Conservation (phyloP, 2,329 filamentous ascomycete genomes). For the Chaetomium globosum region DNA sequence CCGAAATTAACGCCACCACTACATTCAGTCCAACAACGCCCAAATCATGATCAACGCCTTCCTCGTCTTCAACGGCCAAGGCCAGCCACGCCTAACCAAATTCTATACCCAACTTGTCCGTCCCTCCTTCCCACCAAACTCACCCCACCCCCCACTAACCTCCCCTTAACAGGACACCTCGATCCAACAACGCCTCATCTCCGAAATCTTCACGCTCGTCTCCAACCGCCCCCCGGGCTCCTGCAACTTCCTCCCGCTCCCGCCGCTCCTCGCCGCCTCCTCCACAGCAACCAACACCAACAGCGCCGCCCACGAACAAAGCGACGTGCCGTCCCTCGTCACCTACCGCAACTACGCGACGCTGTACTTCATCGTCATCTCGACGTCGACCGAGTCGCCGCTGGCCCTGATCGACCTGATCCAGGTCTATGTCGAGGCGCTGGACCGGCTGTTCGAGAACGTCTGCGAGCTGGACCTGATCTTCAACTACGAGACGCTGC, state of each 20-base stretch:
- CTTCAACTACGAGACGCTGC: slow-evolving; percentile 97
- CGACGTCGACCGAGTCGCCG: slow-evolving; percentile 92
- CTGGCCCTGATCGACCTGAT: slow-evolving; percentile 95
- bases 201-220: slow-evolving; percentile 95
- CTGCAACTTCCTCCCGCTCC: slow-evolving; percentile 92
- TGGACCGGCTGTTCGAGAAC: slow-evolving; percentile 95
- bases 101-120: slow-evolving; percentile 94
- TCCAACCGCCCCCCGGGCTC: slow-evolving; percentile 87
- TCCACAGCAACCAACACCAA: slow-evolving; percentile 64
- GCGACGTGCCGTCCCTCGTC: slow-evolving; percentile 90
- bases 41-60: slow-evolving; percentile 93
- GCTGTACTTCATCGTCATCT: slow-evolving; percentile 97
- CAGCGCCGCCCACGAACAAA: slow-evolving; percentile 66
- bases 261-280: slow-evolving; percentile 65
- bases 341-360: slow-evolving; percentile 98
- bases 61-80: slow-evolving; percentile 97
- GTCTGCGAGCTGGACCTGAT: slow-evolving; percentile 98
- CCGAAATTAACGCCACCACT: background rate
- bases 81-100: slow-evolving; percentile 93
- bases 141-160: background rate
- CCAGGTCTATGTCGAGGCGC: slow-evolving; percentile 94
- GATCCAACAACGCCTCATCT: slow-evolving; percentile 94
- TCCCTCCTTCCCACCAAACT: background rate
- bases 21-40: background rate
- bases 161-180: slow-evolving; percentile 74